Percentiles rank a stretch among this genome's conserved stretches.
Conservation (phyloP, 2,329 filamentous ascomycete genomes). For the Paecilomyces sp. region DNA sequence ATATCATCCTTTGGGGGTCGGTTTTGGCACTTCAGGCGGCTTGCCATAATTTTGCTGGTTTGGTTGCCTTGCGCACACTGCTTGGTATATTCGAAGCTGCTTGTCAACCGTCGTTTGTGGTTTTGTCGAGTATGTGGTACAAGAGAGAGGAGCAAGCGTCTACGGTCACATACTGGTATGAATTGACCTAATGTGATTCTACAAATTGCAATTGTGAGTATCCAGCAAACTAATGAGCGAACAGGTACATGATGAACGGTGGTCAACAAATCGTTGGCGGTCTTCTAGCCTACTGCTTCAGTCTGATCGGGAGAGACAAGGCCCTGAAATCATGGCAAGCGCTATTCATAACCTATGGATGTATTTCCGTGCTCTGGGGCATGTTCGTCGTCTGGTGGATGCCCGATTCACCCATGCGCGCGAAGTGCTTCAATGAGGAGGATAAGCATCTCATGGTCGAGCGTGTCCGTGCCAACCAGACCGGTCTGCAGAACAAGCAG, state of each 20-base stretch:
- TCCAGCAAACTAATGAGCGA: conserved; percentile 1
- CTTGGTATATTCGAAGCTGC: conserved; percentile 66
- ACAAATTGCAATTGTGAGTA: no score
- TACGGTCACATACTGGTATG: conserved; percentile 61
- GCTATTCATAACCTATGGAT: conserved; percentile 61
- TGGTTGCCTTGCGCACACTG: conserved; percentile 56
- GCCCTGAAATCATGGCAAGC: conserved; percentile 60
- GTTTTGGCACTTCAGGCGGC: conserved; percentile 56
- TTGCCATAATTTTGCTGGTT: conserved; percentile 52
- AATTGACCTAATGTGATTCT: no score
- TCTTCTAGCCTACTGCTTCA: conserved; percentile 53
- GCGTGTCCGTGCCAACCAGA: conserved; percentile 54
- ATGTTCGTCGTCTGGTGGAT: conserved; percentile 58
- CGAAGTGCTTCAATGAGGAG: conserved; percentile 60
- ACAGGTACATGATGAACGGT: conserved; percentile 69
- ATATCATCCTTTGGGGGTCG: conserved; percentile 58
- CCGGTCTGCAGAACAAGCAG: conserved; percentile 51
- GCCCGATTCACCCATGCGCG: conserved; percentile 64
- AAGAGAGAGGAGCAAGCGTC: conserved; percentile 60
- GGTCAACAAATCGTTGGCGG: conserved; percentile 66
- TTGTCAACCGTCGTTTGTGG: conserved; percentile 61
- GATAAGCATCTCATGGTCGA: conserved; percentile 60
- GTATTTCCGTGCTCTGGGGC: conserved; percentile 56
- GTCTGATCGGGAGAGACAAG: conserved; percentile 44
- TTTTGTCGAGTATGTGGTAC: conserved; percentile 66